These are phyloP conservation scores for Cucumis melo DNA, from an alignment of 306 rosid genomes.

Conservation along the genomic window DNA sequence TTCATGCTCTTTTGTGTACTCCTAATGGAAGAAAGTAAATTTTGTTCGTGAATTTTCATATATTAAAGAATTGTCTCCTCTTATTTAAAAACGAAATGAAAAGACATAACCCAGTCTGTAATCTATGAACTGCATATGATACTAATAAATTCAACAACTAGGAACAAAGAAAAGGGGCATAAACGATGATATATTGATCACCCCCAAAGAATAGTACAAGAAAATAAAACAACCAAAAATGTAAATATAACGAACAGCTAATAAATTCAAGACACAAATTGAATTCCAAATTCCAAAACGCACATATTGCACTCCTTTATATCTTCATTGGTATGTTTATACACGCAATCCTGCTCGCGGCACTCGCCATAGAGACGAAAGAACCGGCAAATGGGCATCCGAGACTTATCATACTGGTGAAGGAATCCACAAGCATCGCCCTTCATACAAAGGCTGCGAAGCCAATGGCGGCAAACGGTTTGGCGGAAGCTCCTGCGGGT, in stretches of 20 bases:
- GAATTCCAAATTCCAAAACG: constrained; percentile 9
- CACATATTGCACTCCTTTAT: constrained; percentile 98
- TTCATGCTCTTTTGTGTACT: background rate
- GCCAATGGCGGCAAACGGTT: constrained; percentile 98
- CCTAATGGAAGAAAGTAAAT: background rate
- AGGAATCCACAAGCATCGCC: constrained; percentile 98
- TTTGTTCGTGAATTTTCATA: background rate
- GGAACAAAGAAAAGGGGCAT: background rate
- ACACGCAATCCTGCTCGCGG: constrained; percentile 95
- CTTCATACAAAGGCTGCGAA: constrained; percentile 90
- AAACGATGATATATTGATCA: background rate
- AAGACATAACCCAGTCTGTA: background rate
- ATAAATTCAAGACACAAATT: background rate
- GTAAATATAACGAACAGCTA: background rate
- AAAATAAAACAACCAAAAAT: background rate
- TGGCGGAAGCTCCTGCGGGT: constrained; percentile 88
- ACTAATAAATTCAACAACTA: background rate
- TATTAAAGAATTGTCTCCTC: background rate
- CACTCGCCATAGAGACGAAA: constrained; percentile 88
- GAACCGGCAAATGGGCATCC: constrained; percentile 96
- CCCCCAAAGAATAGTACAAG: background rate
- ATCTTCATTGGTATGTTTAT: constrained; percentile 94
- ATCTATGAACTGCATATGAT: background rate
- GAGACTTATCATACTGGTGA: constrained; percentile 88
- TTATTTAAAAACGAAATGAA: background rate